Percentiles rank a stretch among this genome's conserved stretches.
Conservation (phyloP, 83 land plant species). For the Picea engelmannii region DNA sequence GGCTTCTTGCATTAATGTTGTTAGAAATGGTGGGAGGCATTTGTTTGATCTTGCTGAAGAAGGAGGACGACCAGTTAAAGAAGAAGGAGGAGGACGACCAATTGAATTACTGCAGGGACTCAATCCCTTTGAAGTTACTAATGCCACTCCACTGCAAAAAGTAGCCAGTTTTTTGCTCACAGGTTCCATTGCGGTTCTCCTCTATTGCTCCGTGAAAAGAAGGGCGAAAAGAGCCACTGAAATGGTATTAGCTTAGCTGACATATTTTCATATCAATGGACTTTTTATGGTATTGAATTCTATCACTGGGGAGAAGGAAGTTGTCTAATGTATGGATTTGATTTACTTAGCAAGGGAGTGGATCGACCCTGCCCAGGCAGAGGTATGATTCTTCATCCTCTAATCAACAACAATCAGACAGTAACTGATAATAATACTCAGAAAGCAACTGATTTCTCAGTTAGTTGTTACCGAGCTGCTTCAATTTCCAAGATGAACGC, state of each 20-base stretch:
- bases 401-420: no score
- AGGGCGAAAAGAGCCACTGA: conserved; percentile 46
- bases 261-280: not conserved
- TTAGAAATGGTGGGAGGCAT: no score
- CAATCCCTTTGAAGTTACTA: conserved; percentile 30
- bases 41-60: no score
- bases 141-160: conserved; percentile 54
- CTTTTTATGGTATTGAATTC: not conserved
- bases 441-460: no score
- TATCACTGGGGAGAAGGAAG: not conserved
- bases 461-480: no score
- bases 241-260: not conserved
- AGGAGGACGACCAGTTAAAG: no score
- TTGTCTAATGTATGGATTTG: not conserved
- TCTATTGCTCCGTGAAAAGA: conserved; percentile 63
- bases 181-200: conserved; percentile 63
- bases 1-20: no score
- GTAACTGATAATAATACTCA: no score
- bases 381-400: no score
- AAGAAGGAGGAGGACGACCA: no score
- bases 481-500: no score
- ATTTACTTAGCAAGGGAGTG: not conserved
- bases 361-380: no score
- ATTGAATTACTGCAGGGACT: conserved; percentile 23
- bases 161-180: conserved; percentile 63